Evolutionary conservation across 116 monocot species (phyloP), one percentile per base, ranked within the genome.

Genomic region (Zostera marina): DNA sequence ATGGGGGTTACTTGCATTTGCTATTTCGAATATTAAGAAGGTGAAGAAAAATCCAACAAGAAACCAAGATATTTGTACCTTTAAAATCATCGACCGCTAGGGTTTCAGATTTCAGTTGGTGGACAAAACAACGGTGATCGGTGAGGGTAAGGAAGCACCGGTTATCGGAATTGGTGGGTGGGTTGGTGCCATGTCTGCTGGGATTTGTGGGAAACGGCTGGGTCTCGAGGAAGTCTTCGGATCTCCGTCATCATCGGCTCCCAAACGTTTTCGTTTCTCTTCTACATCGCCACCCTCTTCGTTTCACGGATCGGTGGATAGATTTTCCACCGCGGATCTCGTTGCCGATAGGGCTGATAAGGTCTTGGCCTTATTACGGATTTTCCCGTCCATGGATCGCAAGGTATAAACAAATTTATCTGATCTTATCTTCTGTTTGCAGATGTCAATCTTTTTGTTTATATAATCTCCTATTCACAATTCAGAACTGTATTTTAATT

Each of bases 151-250:
- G 53, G 53, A 22, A 22, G 12, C 12, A 24, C 11, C 22, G 53
- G 53, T 20, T 11, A 11, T 53, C 53, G 53, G 23, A 9, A 22
- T 9, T 22, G 53, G 53, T 22, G 53, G 23, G 45, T 10, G 49
- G 73, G 45, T 10, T 15, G 73, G 64, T 70, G 87, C 86, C 70
- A 86, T 86, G 86, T 81, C 81, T 72, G 81, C 81, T 54, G 78
- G 78, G 59, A 62, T 81, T 73, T 87, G 86, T 76, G 86, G 86
- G 53, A 87, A 87, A 71, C 81, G 87, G 21, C 61, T 79, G 63
- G 81, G 78, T 69, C 73, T 87, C 60, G 87, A 87, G 68, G 87
- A 87, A 69, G 72, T 74, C 74, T 79, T 87, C 67, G 87, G 82
- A 69, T 81, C 79, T 63, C 59, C 81, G 52, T 41, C 66, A 20